Conservation (phyloP, 1,139 yeast genomes). For the Candida sp. region DNA sequence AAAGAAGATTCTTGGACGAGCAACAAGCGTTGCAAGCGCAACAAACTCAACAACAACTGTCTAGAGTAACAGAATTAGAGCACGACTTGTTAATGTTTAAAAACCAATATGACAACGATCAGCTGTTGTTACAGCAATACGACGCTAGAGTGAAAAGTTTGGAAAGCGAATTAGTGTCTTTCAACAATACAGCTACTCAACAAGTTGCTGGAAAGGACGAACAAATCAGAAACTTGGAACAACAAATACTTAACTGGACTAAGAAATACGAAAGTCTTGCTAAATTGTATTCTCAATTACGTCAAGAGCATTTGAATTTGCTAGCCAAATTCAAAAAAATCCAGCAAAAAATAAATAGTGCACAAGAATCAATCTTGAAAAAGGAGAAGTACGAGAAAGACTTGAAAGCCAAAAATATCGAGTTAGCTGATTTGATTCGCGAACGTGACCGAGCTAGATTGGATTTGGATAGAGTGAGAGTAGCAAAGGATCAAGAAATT, state of each 20-base stretch:
- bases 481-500: conserved; percentile 62
- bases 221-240: conserved; percentile 64
- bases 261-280: conserved; percentile 89
- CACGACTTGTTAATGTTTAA: conserved; percentile 73
- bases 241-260: conserved; percentile 78
- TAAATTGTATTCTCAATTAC: conserved; percentile 82
- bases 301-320: conserved; percentile 86
- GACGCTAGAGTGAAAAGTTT: conserved; percentile 82
- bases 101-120: conserved; percentile 87
- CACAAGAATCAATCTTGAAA: conserved; percentile 86
- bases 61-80: conserved; percentile 78
- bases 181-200: conserved; percentile 65
- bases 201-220: conserved; percentile 81
- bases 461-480: conserved; percentile 73
- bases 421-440: conserved; percentile 83
- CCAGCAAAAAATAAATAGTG: conserved; percentile 88
- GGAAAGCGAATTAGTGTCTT: conserved; percentile 66
- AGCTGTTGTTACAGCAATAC: conserved; percentile 78
- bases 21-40: conserved; percentile 70
- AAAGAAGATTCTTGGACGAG: conserved; percentile 35
- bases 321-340: conserved; percentile 77
- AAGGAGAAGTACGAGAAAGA: conserved; percentile 84
- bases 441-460: conserved; percentile 89
- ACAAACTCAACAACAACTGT: conserved; percentile 73
- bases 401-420: conserved; percentile 79